Percentiles rank a stretch among this genome's conserved stretches.
Conservation (phyloP, 169 alveolate genomes). For the Theileria equi region DNA sequence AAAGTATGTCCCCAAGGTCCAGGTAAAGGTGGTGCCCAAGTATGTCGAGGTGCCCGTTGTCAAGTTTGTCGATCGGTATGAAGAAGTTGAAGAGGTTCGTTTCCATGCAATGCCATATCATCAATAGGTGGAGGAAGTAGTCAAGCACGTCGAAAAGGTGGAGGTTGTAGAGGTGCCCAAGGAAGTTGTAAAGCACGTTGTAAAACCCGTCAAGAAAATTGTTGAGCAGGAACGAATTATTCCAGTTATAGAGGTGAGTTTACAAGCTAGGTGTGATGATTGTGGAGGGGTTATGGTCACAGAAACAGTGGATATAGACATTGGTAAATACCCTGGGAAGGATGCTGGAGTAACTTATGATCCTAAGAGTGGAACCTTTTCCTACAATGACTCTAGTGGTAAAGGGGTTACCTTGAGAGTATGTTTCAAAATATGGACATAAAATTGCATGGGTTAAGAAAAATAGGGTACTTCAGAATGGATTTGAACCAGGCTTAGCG, state of each 20-base stretch:
- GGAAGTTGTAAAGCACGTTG: constrained; percentile 71
- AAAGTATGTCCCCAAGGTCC: constrained; percentile 70
- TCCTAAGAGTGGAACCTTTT: too few relatives aligned
- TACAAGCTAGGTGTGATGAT: not conserved
- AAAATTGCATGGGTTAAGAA: too few relatives aligned
- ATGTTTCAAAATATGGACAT: too few relatives aligned
- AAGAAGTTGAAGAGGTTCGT: constrained; percentile 71
- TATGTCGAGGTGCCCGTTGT: constrained; percentile 76
- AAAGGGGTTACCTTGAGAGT: too few relatives aligned
- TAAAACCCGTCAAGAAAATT: constrained; percentile 70
- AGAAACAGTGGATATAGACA: too few relatives aligned
- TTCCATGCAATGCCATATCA: not conserved
- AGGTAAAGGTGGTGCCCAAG: constrained; percentile 72
- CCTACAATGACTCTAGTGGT: too few relatives aligned
- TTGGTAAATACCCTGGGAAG: too few relatives aligned
- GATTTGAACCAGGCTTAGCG: too few relatives aligned
- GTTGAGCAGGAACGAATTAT: constrained; percentile 70
- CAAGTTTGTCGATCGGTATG: constrained; percentile 67
- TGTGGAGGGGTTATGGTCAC: not conserved
- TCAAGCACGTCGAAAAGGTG: constrained; percentile 67
- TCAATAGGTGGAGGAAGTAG: constrained; percentile 69
- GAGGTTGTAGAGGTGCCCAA: constrained; percentile 74
- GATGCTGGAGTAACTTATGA: too few relatives aligned
- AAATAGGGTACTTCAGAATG: too few relatives aligned
- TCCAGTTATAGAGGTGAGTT: constrained; percentile 59